phyloP scores from a whole-genome alignment of 2,329 filamentous ascomycete genomes.

The Leptosphaerulina australis region DNA sequence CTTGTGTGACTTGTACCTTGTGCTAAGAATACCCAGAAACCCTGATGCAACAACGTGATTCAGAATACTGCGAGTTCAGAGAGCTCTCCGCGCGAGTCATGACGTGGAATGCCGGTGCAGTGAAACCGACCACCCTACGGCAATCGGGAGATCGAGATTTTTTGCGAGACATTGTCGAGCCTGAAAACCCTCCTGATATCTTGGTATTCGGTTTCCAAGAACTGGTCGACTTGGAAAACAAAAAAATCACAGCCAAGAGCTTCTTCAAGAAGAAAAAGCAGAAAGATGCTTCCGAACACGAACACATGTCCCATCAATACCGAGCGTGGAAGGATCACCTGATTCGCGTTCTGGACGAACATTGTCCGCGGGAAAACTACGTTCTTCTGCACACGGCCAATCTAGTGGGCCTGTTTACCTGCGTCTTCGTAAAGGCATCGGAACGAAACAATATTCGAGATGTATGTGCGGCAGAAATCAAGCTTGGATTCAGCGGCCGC shows the following conservation, averaged over 20 bases:
- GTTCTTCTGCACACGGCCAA: slow-evolving; percentile 86
- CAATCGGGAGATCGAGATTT: slow-evolving; percentile 76
- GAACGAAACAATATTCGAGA: slow-evolving; percentile 78
- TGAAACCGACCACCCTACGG: slow-evolving; percentile 81
- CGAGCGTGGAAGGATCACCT: slow-evolving; percentile 95
- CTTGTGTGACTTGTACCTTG: background rate
- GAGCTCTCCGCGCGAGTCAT: slow-evolving; percentile 80
- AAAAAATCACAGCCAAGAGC: slow-evolving; percentile 94
- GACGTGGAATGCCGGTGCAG: slow-evolving; percentile 98
- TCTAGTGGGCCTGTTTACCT: slow-evolving; percentile 93
- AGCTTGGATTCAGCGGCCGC: slow-evolving; percentile 92
- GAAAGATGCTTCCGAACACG: slow-evolving; percentile 82
- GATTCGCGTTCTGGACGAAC: slow-evolving; percentile 79
- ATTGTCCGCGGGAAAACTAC: slow-evolving; percentile 79
- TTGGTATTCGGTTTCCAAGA: slow-evolving; percentile 97
- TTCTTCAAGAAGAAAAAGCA: slow-evolving; percentile 79
- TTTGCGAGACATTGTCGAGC: slow-evolving; percentile 77
- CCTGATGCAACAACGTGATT: slow-evolving; percentile 83
- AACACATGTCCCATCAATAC: slow-evolving; percentile 96
- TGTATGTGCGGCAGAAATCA: slow-evolving; percentile 81
- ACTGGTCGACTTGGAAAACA: slow-evolving; percentile 96
- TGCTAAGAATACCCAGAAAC: slow-evolving; percentile 59
- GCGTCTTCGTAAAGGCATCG: slow-evolving; percentile 87
- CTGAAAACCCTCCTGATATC: slow-evolving; percentile 82
- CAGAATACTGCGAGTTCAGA: slow-evolving; percentile 83